phyloP scores from a whole-genome alignment of 176 grass and related monocot species.

The Musa schizocarpa region DNA sequence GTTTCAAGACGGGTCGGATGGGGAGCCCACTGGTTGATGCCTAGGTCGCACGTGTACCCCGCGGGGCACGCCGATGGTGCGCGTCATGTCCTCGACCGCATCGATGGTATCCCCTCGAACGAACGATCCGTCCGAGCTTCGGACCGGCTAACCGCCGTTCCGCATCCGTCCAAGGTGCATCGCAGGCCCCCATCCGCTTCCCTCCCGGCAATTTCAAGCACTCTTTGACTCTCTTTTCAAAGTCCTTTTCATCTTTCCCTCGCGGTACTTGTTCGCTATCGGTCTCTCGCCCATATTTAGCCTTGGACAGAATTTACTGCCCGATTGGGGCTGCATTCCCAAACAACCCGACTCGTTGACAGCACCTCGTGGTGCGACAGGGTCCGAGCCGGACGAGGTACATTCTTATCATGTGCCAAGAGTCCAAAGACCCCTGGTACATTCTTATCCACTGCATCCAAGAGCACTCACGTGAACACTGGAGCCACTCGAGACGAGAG shows the following conservation, averaged over 20 bases:
- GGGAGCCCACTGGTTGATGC: too few species aligned
- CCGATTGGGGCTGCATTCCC: conserved; percentile 17
- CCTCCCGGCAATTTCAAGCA: conserved; percentile 26
- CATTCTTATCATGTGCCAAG: too few species aligned
- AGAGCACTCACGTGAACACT: too few species aligned
- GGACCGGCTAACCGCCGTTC: not conserved
- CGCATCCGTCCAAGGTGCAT: conserved; percentile 4
- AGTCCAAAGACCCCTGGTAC: too few species aligned
- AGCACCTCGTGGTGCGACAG: not conserved
- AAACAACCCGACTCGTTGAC: conserved; percentile 1
- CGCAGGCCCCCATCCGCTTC: conserved; percentile 20
- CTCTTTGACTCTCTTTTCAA: conserved; percentile 1
- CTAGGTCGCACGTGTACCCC: too few species aligned
- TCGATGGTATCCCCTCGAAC: too few species aligned
- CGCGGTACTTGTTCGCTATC: conserved; percentile 28
- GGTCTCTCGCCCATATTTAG: conserved; percentile 24
- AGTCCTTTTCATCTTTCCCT: conserved; percentile 10
- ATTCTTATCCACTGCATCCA: too few species aligned
- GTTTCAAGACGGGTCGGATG: too few species aligned
- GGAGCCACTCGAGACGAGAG: too few species aligned
- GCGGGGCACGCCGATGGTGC: too few species aligned
- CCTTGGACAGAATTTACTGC: conserved; percentile 18
- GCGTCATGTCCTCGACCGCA: too few species aligned
- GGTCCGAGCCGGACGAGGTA: not conserved
- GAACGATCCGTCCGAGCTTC: too few species aligned